Evolutionary conservation across 768 basidiomycete species (phyloP).

Genomic region (Rossbeevera mucosa): DNA sequence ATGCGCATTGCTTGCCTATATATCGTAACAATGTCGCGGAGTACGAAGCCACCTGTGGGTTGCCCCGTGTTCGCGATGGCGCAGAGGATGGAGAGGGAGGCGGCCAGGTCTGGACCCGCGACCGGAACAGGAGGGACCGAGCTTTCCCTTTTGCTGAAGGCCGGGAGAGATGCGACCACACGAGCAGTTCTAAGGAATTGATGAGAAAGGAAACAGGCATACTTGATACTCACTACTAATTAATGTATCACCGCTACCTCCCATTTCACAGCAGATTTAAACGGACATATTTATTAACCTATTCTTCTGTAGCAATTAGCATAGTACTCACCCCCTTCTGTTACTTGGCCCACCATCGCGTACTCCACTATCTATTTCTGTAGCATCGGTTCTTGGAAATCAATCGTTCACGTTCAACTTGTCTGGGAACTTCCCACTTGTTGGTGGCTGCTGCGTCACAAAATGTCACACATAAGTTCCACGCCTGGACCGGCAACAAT

Average conservation of each 20-base stretch:
- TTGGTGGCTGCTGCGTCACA: not conserved
- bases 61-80: conserved; percentile 57
- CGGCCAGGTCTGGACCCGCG: conserved; percentile 46
- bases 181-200: conserved; percentile 48
- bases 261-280: not conserved
- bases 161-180: conserved; percentile 82
- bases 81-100: conserved; percentile 40
- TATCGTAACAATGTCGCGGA: conserved; percentile 78
- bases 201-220: not conserved
- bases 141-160: conserved; percentile 77
- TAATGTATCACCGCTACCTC: not conserved
- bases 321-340: conserved; percentile 15
- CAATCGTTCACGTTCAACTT: not conserved
- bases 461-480: not conserved
- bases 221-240: conserved; percentile 14
- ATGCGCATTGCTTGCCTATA: conserved; percentile 88
- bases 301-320: conserved; percentile 28
- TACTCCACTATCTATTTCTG: conserved; percentile 15
- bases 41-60: conserved; percentile 42
- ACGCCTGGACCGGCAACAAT: no score
- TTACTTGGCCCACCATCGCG: conserved; percentile 2
- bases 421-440: no score
- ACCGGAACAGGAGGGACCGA: conserved; percentile 91
- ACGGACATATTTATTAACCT: conserved; percentile 24
- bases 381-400: conserved; percentile 13